Conservation (phyloP, 2,329 filamentous ascomycete genomes). For the Trichoderma breve region DNA sequence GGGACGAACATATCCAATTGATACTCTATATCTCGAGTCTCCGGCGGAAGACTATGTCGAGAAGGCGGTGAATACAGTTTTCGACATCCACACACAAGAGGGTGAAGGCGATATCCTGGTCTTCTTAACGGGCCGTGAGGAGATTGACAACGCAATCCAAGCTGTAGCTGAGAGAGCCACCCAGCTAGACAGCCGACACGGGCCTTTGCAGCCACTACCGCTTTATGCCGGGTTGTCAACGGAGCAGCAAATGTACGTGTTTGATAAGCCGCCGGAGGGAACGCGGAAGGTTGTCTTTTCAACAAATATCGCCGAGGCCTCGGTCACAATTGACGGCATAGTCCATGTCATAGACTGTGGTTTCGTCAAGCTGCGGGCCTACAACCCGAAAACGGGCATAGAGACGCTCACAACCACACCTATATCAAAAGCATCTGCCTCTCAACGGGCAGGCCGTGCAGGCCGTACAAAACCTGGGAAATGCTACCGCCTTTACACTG, state of each 20-base stretch:
- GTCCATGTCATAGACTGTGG: slow-evolving; percentile 88
- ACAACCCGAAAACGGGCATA: slow-evolving; percentile 80
- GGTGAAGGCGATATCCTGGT: slow-evolving; percentile 82
- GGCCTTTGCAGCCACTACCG: slow-evolving; percentile 53
- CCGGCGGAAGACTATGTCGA: slow-evolving; percentile 86
- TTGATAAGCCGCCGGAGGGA: slow-evolving; percentile 77
- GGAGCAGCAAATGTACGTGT: slow-evolving; percentile 93
- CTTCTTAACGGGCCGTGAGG: slow-evolving; percentile 88
- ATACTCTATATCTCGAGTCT: slow-evolving; percentile 74
- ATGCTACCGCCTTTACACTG: slow-evolving; percentile 89
- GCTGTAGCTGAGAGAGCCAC: slow-evolving; percentile 70
- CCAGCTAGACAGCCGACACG: slow-evolving; percentile 46
- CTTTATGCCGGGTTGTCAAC: slow-evolving; percentile 86
- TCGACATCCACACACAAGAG: slow-evolving; percentile 83
- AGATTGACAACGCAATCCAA: slow-evolving; percentile 83
- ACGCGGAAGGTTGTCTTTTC: slow-evolving; percentile 89
- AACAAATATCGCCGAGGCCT: slow-evolving; percentile 96
- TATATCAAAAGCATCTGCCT: slow-evolving; percentile 88
- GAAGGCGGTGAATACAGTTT: slow-evolving; percentile 74
- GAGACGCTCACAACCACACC: slow-evolving; percentile 80
- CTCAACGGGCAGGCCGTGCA: slow-evolving; percentile 84
- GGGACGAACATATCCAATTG: slow-evolving; percentile 84
- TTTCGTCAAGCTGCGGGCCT: slow-evolving; percentile 85
- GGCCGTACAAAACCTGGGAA: slow-evolving; percentile 88
- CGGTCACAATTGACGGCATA: slow-evolving; percentile 89